phyloP scores from a whole-genome alignment of 2,329 filamentous ascomycete species.

The Epichloe gansuensis region DNA sequence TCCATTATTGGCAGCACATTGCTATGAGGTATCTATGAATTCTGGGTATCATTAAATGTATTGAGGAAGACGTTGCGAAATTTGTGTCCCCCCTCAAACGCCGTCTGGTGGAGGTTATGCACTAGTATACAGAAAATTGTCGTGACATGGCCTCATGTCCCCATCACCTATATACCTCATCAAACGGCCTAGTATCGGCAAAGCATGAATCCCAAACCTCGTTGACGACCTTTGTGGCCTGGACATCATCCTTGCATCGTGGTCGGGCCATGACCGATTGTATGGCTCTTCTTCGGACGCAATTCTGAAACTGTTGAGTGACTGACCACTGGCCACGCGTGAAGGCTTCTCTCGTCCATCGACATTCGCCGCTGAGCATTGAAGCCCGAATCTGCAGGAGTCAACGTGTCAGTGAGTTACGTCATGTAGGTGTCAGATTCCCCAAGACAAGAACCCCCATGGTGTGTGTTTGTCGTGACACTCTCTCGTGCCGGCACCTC shows the following conservation, averaged over 20 bases:
- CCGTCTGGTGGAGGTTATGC: not conserved
- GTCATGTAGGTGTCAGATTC: not conserved
- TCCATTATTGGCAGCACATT: not conserved
- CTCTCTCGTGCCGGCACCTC: not conserved
- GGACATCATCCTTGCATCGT: slow-evolving; percentile 69
- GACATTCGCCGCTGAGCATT: slow-evolving; percentile 85
- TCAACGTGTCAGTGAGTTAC: not conserved
- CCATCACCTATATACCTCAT: slow-evolving; percentile 75
- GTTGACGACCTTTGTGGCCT: slow-evolving; percentile 81
- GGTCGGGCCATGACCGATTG: slow-evolving; percentile 68
- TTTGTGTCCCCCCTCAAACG: not conserved
- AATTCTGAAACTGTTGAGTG: slow-evolving; percentile 87
- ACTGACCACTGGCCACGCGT: slow-evolving; percentile 75
- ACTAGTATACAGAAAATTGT: slow-evolving; percentile 3
- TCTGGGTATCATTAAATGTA: slow-evolving; percentile 2
- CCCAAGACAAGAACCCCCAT: not conserved
- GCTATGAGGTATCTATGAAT: not conserved
- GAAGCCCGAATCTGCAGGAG: slow-evolving; percentile 69
- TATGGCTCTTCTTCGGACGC: slow-evolving; percentile 70
- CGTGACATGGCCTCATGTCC: not conserved
- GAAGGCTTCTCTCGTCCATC: slow-evolving; percentile 78
- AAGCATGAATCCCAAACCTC: slow-evolving; percentile 99
- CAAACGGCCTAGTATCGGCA: slow-evolving; percentile 83
- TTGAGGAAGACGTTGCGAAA: not conserved
- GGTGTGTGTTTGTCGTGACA: too few species aligned